Evolutionary conservation across 768 basidiomycete species (phyloP).

Genomic region (Kwoniella dendrophila): DNA sequence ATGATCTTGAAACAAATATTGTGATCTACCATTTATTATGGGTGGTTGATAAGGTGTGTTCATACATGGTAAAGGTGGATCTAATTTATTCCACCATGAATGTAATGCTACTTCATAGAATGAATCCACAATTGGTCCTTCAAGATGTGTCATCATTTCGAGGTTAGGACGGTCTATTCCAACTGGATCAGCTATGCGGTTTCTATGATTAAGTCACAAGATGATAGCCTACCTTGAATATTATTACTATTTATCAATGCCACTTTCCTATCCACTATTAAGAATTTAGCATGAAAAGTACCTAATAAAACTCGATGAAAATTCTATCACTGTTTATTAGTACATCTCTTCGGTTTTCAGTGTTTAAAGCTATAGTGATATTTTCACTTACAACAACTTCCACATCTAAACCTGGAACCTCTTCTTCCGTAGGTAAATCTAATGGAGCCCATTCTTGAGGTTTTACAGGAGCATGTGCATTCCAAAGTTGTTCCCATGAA

Average conservation of each 20-base stretch:
- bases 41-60: constrained; percentile 49
- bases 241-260: constrained; percentile 71
- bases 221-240: constrained; percentile 57
- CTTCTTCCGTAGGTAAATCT: constrained; percentile 61
- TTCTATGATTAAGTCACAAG: neutral
- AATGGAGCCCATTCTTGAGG: constrained; percentile 61
- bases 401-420: constrained; percentile 66
- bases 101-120: constrained; percentile 72
- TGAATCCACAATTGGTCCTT: constrained; percentile 70
- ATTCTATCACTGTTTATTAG: constrained; percentile 34
- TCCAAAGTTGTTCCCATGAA: constrained; percentile 62
- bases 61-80: constrained; percentile 52
- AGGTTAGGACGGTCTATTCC: constrained; percentile 58
- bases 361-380: no score
- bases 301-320: constrained; percentile 62
- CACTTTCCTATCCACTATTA: constrained; percentile 70
- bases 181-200: no score
- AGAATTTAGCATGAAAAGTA: constrained; percentile 73
- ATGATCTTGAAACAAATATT: constrained; percentile 60
- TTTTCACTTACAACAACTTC: constrained; percentile 61
- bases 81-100: constrained; percentile 61
- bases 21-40: constrained; percentile 36
- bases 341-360: neutral
- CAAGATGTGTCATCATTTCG: constrained; percentile 69
- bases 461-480: constrained; percentile 61